Evolutionary conservation across 2,329 filamentous ascomycete species (phyloP).

Genomic region (Colletotrichum sp.): DNA sequence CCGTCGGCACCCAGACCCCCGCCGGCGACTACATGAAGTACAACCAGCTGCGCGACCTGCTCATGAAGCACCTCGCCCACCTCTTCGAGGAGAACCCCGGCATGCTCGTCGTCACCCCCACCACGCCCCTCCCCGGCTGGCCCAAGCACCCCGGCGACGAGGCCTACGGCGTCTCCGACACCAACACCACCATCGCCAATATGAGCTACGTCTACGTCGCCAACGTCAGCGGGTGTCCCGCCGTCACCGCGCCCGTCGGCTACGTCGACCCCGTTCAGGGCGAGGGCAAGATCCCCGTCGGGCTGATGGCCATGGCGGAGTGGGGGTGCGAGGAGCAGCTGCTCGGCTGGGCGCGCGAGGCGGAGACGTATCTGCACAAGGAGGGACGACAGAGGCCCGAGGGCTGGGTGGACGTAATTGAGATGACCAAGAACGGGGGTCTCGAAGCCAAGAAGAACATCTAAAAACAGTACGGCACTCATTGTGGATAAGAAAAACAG

Average conservation of each 20-base stretch:
- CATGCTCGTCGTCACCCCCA: slow-evolving; percentile 80
- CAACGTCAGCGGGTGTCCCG: slow-evolving; percentile 81
- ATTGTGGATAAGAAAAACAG: neutral
- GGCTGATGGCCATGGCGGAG: slow-evolving; percentile 68
- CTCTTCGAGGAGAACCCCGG: slow-evolving; percentile 76
- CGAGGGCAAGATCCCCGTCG: slow-evolving; percentile 64
- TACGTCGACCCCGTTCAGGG: slow-evolving; percentile 66
- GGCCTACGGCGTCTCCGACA: slow-evolving; percentile 76
- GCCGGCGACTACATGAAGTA: slow-evolving; percentile 74
- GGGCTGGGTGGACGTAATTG: slow-evolving; percentile 65
- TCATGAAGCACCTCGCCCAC: slow-evolving; percentile 80
- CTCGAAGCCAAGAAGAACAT: slow-evolving; percentile 17
- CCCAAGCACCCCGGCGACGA: slow-evolving; percentile 62
- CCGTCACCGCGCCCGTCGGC: slow-evolving; percentile 76
- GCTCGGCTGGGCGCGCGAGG: slow-evolving; percentile 63
- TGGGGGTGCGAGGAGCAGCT: slow-evolving; percentile 71
- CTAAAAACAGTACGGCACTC: neutral
- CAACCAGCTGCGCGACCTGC: slow-evolving; percentile 73
- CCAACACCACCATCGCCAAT: slow-evolving; percentile 72
- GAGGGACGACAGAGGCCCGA: slow-evolving; percentile 55
- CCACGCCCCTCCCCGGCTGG: slow-evolving; percentile 79
- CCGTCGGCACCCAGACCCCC: slow-evolving; percentile 66
- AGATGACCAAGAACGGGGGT: slow-evolving; percentile 28
- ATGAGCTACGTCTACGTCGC: slow-evolving; percentile 90
- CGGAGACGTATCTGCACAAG: slow-evolving; percentile 59